Evolutionary conservation across 768 basidiomycete species (phyloP), one percentile per base, ranked within the genome.

Genomic region (Russula dissimulans): DNA sequence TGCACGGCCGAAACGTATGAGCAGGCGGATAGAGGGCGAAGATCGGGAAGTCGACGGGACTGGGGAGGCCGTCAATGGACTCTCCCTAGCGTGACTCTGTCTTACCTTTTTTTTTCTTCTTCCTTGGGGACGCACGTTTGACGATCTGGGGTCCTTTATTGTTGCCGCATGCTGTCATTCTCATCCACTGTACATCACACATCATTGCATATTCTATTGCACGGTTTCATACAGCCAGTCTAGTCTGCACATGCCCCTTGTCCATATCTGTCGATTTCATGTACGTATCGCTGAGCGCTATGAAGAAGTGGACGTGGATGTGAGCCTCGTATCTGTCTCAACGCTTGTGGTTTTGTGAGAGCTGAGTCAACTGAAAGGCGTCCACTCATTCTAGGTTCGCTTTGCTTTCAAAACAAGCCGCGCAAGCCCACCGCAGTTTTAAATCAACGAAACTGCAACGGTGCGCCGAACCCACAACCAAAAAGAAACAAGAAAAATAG

Each of bases 311-410:
- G 22, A 26, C 22, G 38, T 44, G 29, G 17, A 62, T 79, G 75
- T 79, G 18, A 63, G 77, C 89, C 88, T 80, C 91, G 91, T 92
- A 95, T 93, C 92, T 95, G 91, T 95, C 91, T 82, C 85, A 87
- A 77, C 77, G 75, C 76, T 75, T 74, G 83, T 75, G 64, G 68
- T 75, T 81, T 89, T 69, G 60, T 72, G 74, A 77, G 75, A 81
- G 75, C 83, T 84, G 84, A 88, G 91, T 92, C 92, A 93, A 87
- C 83, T 74, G 64, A 78, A 86, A 79, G 89, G 84, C 76, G 77
- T 36, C 59, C 42, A 63, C 18, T 81, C 58, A 46, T 72, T 87
- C 31, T 88, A 66, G 87, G 85, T 86, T 79, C 64, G 44, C 39
- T 42, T 53, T 43, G 59, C 51, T 54, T 57, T 50, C 39, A 41